A percentile compares a stretch with the other conserved stretches of the same genome.
Evolutionary conservation across 75 land plant species (phyloP).

Genomic region (Pinus taeda): DNA sequence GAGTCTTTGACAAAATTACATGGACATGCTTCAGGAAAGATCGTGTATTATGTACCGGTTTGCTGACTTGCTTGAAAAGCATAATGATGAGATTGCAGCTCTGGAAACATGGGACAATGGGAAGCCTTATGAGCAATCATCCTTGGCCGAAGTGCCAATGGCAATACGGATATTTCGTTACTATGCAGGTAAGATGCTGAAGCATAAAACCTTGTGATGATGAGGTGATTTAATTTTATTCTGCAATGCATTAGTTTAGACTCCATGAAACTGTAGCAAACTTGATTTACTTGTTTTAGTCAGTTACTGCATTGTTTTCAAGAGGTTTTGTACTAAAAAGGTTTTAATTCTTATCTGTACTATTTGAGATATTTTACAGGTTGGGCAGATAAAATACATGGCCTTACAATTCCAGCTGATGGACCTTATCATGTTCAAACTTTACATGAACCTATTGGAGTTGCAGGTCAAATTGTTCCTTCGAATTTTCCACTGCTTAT

Average conservation of each 20-base stretch:
- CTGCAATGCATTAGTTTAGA: too few species aligned
- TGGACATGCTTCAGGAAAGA: conserved; percentile 48
- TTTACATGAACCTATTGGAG: conserved; percentile 60
- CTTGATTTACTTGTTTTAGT: too few species aligned
- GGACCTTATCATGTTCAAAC: conserved; percentile 32
- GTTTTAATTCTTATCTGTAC: neutral
- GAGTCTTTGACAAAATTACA: neutral
- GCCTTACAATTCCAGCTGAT: conserved; percentile 37
- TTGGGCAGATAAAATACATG: conserved; percentile 67
- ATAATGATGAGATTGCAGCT: conserved; percentile 77
- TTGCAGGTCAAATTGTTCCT: conserved; percentile 58
- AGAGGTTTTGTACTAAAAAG: neutral
- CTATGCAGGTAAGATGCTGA: conserved; percentile 53
- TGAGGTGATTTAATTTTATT: too few species aligned
- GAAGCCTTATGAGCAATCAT: conserved; percentile 73
- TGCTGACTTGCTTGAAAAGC: conserved; percentile 87
- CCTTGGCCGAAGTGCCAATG: conserved; percentile 57
- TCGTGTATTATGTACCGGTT: conserved; percentile 47
- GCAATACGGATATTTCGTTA: conserved; percentile 54
- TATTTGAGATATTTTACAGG: conserved; percentile 26
- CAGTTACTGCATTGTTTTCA: too few species aligned
- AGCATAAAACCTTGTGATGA: too few species aligned
- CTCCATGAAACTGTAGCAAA: too few species aligned
- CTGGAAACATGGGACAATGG: conserved; percentile 91
- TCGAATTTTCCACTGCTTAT: conserved; percentile 62